Evolutionary conservation across 768 basidiomycete species (phyloP).

Genomic region (Agrocybe pediades): DNA sequence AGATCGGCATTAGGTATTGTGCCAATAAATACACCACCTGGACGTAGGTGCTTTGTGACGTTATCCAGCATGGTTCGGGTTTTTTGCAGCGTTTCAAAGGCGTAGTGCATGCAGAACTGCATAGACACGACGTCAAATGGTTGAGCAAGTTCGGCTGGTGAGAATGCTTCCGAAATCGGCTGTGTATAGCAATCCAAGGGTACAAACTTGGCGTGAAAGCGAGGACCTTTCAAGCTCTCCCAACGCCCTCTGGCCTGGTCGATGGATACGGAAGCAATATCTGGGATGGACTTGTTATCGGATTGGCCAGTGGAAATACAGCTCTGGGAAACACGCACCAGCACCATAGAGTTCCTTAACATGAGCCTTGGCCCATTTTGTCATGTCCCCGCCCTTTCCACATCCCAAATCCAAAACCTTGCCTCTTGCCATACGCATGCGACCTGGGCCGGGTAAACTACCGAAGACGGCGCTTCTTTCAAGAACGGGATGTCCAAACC

Average conservation of each 20-base stretch:
- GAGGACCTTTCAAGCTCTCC: slow-evolving; percentile 47
- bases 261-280: slow-evolving; percentile 87
- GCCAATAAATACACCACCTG: slow-evolving; percentile 94
- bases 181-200: slow-evolving; percentile 88
- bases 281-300: slow-evolving; percentile 39
- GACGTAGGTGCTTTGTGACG: slow-evolving; percentile 74
- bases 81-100: slow-evolving; percentile 89
- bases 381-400: slow-evolving; percentile 98
- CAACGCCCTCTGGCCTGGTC: slow-evolving; percentile 84
- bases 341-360: slow-evolving; percentile 80
- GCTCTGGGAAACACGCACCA: slow-evolving; percentile 45
- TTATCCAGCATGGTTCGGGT: slow-evolving; percentile 92
- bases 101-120: slow-evolving; percentile 99
- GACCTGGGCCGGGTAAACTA: slow-evolving; percentile 26
- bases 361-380: slow-evolving; percentile 90
- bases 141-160: slow-evolving; percentile 56
- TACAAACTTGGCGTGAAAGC: slow-evolving; percentile 80
- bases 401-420: slow-evolving; percentile 96
- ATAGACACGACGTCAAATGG: slow-evolving; percentile 95
- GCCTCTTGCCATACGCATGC: slow-evolving; percentile 46
- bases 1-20: slow-evolving; percentile 91
- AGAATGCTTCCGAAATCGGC: slow-evolving; percentile 68
- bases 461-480: slow-evolving; percentile 34
- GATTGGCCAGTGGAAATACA: background rate
- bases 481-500: slow-evolving; percentile 79